Base-by-base conservation (phyloP, 2,329 filamentous ascomycete genomes). In the Fusarium sublunatum region DNA sequence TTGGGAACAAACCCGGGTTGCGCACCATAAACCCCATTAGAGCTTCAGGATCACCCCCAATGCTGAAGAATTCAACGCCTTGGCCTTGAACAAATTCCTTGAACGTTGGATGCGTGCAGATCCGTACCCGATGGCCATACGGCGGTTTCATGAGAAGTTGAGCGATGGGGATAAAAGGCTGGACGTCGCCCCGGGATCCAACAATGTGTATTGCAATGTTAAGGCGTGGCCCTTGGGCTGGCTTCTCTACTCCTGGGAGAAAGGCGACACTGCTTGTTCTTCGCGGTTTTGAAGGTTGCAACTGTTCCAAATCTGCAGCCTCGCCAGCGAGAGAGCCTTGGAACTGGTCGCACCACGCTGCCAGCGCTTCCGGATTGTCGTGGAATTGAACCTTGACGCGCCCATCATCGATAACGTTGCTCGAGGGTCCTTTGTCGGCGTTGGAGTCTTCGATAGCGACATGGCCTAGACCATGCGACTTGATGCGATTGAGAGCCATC, bases 81-180 rank as follows among this genome's bases (percentile, higher is more conserved):
- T 81, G 76, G 3, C 77, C 74, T 39, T 79, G 73, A 13, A 87
- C 82, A 38, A 87, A 86, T 3, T 81, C 73, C 48, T 81, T 78
- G 65, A 87, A 87, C 5, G 79, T 77, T 8, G 77, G 66, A 65
- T 87, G 85, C 1, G 85, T 88, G 25, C 83, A 84, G 10, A 87
- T 74, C 3, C 85, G 80, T 3, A 88, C 82, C 9, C 84, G 79
- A 65, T 87, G 84, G 3, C 81, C 80, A 50, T 82, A 75, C 0
- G 72, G 71, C 2, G 68, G 50, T n/a, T 63, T 64, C 45, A 56
- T 64, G 2, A 76, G 76, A 3, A 76, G 73, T 61, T 83, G 78
- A 0, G 87, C 86, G 2, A 88, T 75, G 0, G 85, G 83, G 46
- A 88, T 75, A 50, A 88, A 88, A 0, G 85, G 85, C 55, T 88